These are phyloP conservation scores for Lecanicillium sp. DNA, from an alignment of 2,329 filamentous ascomycete genomes.

Conservation along the genomic window DNA sequence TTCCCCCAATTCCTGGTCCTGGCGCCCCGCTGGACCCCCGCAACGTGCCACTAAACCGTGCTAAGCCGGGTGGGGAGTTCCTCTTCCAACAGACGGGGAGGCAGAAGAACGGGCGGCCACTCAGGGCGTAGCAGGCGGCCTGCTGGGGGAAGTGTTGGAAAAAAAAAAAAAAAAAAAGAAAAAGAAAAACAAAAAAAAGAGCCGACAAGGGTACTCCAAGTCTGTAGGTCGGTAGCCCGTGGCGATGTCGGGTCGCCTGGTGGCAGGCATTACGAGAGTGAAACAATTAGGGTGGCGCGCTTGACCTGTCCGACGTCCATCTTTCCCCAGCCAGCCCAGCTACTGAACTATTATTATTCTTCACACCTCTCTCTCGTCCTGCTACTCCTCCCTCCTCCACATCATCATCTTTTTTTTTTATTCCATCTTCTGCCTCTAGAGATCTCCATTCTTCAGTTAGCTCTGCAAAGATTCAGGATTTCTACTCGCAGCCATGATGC, in stretches of 20 bases:
- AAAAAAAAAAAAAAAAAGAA: no score
- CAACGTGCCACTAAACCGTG: conserved; percentile 3
- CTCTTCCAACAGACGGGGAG: no score
- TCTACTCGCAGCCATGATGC: conserved; percentile 26
- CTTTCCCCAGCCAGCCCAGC: not conserved
- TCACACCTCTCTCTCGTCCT: no score
- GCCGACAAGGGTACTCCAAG: no score
- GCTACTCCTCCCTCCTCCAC: not conserved
- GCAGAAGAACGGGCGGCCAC: no score
- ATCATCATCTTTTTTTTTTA: not conserved
- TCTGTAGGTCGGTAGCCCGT: no score
- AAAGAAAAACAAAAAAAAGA: no score
- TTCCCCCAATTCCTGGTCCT: not conserved
- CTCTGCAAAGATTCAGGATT: no score
- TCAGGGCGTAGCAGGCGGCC: no score
- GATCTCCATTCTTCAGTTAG: conserved; percentile 9
- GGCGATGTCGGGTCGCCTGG: conserved; percentile 11
- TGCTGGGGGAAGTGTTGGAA: no score
- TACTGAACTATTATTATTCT: no score
- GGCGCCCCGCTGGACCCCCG: conserved; percentile 4
- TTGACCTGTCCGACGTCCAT: conserved; percentile 1
- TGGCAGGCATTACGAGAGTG: conserved; percentile 6
- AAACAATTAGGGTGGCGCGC: not conserved
- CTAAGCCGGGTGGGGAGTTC: no score
- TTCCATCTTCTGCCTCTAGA: conserved; percentile 15